phyloP scores from a whole-genome alignment of 768 basidiomycete species.

The Gelatoporia subvermispora region DNA sequence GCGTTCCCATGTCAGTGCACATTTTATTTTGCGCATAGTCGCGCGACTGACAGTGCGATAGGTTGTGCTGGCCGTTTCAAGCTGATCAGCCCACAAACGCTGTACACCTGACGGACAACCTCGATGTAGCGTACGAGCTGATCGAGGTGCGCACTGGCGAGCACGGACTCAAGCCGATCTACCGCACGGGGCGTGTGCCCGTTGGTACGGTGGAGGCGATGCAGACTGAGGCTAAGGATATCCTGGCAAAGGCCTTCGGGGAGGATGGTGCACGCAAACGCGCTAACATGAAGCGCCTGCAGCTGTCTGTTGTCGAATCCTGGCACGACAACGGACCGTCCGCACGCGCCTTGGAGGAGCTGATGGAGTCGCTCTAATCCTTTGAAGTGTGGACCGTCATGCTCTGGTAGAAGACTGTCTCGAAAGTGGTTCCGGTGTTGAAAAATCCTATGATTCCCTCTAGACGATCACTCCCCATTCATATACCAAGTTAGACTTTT shows the following conservation, averaged over 20 bases:
- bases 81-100: conserved; percentile 21
- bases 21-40: background rate
- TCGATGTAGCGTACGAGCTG: conserved; percentile 23
- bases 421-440: too few relatives aligned
- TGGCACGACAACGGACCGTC: conserved; percentile 9
- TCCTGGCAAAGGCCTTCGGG: conserved; percentile 17
- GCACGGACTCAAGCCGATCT: conserved; percentile 9
- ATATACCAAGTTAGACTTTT: too few relatives aligned
- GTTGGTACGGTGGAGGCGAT: conserved; percentile 19
- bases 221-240: conserved; percentile 10
- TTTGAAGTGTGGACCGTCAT: too few relatives aligned
- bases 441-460: too few relatives aligned
- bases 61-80: conserved; percentile 24
- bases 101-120: conserved; percentile 14
- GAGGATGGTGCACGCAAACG: conserved; percentile 22
- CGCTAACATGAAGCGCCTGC: conserved; percentile 9
- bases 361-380: background rate
- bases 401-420: too few relatives aligned
- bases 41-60: too few relatives aligned
- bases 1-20: conserved; percentile 16
- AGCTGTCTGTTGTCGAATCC: background rate
- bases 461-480: too few relatives aligned
- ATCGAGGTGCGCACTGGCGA: conserved; percentile 21
- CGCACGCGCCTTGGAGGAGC: conserved; percentile 1
- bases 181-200: conserved; percentile 13